Conservation (phyloP, 768 basidiomycete species). For the Lenzites betulinus region DNA sequence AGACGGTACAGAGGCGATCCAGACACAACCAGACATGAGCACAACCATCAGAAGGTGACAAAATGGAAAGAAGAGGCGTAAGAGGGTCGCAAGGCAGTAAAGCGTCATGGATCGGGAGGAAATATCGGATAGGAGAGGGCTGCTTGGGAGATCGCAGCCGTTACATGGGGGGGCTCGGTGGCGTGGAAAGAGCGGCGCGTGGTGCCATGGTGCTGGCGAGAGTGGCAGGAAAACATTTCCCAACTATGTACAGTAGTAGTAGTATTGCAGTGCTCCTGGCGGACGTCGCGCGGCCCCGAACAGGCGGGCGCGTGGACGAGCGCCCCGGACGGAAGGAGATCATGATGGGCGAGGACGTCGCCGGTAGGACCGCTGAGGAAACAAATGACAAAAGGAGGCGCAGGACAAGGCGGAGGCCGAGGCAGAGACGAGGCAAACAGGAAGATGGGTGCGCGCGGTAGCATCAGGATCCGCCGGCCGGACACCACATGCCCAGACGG, state of each 20-base stretch:
- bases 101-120: slow-evolving; percentile 17
- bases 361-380: slow-evolving; percentile 6
- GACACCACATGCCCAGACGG: background rate
- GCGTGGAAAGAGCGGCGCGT: slow-evolving; percentile 22
- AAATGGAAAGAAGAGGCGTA: background rate
- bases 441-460: background rate
- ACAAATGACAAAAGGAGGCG: slow-evolving; percentile 12
- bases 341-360: slow-evolving; percentile 11
- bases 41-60: slow-evolving; percentile 18
- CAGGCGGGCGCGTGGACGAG: background rate
- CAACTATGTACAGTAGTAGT: slow-evolving; percentile 25
- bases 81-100: slow-evolving; percentile 8
- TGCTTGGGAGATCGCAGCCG: slow-evolving; percentile 1
- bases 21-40: slow-evolving; percentile 24
- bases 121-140: background rate
- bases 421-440: background rate
- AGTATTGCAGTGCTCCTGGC: slow-evolving; percentile 14
- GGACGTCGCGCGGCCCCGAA: slow-evolving; percentile 1
- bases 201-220: slow-evolving; percentile 14
- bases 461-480: slow-evolving; percentile 1
- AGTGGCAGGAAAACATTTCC: slow-evolving; percentile 13
- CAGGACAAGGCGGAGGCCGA: background rate
- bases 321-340: slow-evolving; percentile 2
- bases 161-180: slow-evolving; percentile 14
- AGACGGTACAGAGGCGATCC: slow-evolving; percentile 14